Conservation (phyloP, 2,329 filamentous ascomycete genomes). For the Lasiodiplodia sp. region DNA sequence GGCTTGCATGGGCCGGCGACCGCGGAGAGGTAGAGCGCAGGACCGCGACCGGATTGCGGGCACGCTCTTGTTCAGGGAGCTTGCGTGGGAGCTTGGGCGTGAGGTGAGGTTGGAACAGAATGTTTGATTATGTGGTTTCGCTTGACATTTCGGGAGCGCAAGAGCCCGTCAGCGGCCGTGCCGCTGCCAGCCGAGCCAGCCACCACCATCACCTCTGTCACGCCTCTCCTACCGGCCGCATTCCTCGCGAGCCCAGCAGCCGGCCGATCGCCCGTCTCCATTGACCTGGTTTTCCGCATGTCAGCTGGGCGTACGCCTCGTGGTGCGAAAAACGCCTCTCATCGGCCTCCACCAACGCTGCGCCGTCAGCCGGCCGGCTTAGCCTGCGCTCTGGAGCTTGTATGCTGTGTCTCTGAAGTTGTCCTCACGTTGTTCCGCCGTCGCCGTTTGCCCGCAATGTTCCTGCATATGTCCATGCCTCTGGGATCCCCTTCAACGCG, state of each 20-base stretch:
- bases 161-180: constrained; percentile 17
- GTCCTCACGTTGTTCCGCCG: not conserved
- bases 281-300: constrained; percentile 12
- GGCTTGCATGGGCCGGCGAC: constrained; percentile 23
- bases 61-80: constrained; percentile 24
- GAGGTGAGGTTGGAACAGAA: constrained; percentile 29
- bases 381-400: constrained; percentile 1
- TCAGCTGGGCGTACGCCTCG: constrained; percentile 15
- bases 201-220: constrained; percentile 6
- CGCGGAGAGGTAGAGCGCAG: constrained; percentile 5
- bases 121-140: constrained; percentile 31
- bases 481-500: constrained; percentile 26
- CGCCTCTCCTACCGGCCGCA: constrained; percentile 1
- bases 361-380: not conserved
- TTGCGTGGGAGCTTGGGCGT: not conserved
- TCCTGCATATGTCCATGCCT: constrained; percentile 29
- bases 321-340: constrained; percentile 25
- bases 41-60: constrained; percentile 14
- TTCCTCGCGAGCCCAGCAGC: constrained; percentile 15
- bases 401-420: not conserved
- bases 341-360: constrained; percentile 9
- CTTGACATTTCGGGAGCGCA: constrained; percentile 20
- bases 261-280: constrained; percentile 8
- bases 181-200: constrained; percentile 6
- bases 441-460: constrained; percentile 11